Base-by-base conservation (phyloP, 768 basidiomycete genomes). In the Phanerodontia chrysosporium region DNA sequence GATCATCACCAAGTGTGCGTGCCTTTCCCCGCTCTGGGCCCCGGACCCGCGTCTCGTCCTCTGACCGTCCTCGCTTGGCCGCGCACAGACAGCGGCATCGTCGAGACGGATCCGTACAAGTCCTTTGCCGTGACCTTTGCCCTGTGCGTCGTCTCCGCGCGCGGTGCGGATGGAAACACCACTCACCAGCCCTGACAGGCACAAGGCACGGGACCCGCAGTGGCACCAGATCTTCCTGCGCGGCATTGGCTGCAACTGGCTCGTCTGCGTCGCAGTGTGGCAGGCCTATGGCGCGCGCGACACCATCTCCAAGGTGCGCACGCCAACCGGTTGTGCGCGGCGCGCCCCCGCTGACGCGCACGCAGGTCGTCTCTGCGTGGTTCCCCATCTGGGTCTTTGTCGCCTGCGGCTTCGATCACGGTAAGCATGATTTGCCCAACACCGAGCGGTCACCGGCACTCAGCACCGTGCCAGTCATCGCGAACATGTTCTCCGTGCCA, bases 301-400 rank as follows among this genome's bases (percentile, higher is more conserved):
- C 7, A 87, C 86, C 0, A 65, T 84, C 10, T 90, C 88, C 7
- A 90, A 90, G 78, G 82, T 83, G 59, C 30, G 61, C n/a, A 10
- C 49, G 29, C n/a, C n/a, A n/a, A 16, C n/a, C 29, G 29, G 18
- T 16, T 21, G 18, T n/a, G 14, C 3, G 28, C n/a, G 22, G 18
- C 2, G 13, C 18, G n/a, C 14, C 22, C 1, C 9, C 10, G 39
- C 54, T 55, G 10, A 56, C 32, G 22, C 3, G 9, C 27, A 12
- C 53, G 1, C 49, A 85, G 80, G 76, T 89, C 39, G 73, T 84
- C 58, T 81, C 83, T 0, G 76, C 81, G 49, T 89, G 87, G 88
- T 80, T 89, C 56, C 88, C 88, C 6, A 88, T 89, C 59, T 89
- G 86, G 85, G 85, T 86, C 24, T 90, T 89, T 67, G 87, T 90